A percentile compares a stretch with the other conserved stretches of the same genome.
phyloP scores from a whole-genome alignment of 768 basidiomycete species.

The Tulasnella sp. region DNA sequence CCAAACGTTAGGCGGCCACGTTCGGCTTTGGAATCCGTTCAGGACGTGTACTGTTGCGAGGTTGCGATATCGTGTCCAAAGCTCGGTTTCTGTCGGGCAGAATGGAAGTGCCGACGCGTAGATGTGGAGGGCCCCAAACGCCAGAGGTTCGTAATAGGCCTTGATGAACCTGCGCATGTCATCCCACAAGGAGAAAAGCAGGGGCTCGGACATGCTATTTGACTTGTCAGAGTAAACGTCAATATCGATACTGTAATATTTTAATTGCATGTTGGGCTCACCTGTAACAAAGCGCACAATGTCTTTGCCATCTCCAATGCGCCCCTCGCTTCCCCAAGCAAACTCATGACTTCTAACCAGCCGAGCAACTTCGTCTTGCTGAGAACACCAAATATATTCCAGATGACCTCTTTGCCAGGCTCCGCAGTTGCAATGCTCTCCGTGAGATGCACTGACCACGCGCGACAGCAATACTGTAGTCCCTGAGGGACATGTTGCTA shows the following conservation, averaged over 20 bases:
- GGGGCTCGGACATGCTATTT: neutral
- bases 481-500: neutral
- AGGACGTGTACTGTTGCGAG: neutral
- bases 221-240: no score
- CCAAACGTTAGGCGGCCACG: neutral
- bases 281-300: neutral
- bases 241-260: no score
- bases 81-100: neutral
- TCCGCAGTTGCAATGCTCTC: neutral
- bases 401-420: neutral
- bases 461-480: neutral
- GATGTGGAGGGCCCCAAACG: neutral
- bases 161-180: neutral
- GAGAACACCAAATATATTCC: neutral
- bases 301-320: neutral
- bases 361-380: neutral
- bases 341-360: neutral
- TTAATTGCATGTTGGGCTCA: neutral
- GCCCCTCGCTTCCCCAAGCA: neutral
- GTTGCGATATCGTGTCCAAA: neutral
- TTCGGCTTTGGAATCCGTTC: neutral
- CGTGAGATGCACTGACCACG: neutral
- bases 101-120: neutral
- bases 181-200: neutral
- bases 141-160: neutral